Conservation (phyloP, 176 grass and related monocot species). For the Carex scoparia region DNA sequence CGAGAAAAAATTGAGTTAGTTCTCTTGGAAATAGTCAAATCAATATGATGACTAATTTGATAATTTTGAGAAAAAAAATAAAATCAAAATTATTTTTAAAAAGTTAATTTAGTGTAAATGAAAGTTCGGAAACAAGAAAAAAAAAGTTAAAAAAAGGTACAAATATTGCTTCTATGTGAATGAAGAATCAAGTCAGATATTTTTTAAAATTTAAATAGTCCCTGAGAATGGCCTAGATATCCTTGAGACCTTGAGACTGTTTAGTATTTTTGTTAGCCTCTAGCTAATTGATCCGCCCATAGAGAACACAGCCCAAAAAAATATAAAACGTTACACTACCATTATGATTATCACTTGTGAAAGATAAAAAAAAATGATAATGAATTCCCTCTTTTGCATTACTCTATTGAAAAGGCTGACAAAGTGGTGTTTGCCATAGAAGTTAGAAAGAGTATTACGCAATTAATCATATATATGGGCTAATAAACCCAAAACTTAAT, state of each 20-base stretch:
- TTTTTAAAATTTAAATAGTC: too few relatives aligned
- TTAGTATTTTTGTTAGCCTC: neutral
- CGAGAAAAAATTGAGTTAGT: too few relatives aligned
- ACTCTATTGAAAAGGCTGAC: neutral
- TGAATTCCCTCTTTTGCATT: neutral
- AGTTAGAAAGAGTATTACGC: neutral
- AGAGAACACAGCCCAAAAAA: too few relatives aligned
- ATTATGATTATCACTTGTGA: neutral
- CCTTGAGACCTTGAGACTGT: neutral
- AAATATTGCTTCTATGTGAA: too few relatives aligned
- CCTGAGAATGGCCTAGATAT: neutral
- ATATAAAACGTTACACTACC: neutral
- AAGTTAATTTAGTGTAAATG: too few relatives aligned
- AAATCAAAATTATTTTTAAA: too few relatives aligned
- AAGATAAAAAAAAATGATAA: constrained; percentile 1
- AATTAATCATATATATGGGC: neutral
- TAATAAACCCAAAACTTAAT: neutral
- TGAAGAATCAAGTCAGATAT: too few relatives aligned
- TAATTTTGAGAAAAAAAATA: too few relatives aligned
- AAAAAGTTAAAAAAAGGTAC: too few relatives aligned
- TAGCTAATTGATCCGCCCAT: neutral
- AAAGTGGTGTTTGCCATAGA: neutral
- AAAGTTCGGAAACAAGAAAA: too few relatives aligned
- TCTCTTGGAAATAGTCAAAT: too few relatives aligned
- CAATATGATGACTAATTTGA: too few relatives aligned